These are phyloP conservation scores for apple (Malus domestica) DNA, from an alignment of 306 rosid genomes.

Conservation along the genomic window ASM211411v1 NC_041800.1:22009233-22009732, in stretches of 20 bases:
- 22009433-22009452: constrained; percentile 61
- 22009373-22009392: not conserved
- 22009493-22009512: constrained; percentile 74
- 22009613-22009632: not conserved
- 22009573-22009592: not conserved
- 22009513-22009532: constrained; percentile 75
- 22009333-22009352: not conserved
- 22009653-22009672: constrained; percentile 60
- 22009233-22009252: no score
- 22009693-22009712: constrained; percentile 65
- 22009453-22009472: constrained; percentile 66
- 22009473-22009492: constrained; percentile 77
- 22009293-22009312: no score
- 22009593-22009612: not conserved
- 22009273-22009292: no score
- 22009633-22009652: constrained; percentile 58
- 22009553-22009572: constrained; percentile 14
- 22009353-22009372: not conserved
- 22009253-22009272: no score
- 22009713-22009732: constrained; percentile 60
- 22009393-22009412: not conserved
- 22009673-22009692: constrained; percentile 81
- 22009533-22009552: constrained; percentile 61
- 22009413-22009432: constrained; percentile 18
- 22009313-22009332: not conserved